Percentiles rank a stretch among this genome's conserved stretches.
Evolutionary conservation across 345 rosid genomes (phyloP).

Genomic region (Psidium guajava): DNA sequence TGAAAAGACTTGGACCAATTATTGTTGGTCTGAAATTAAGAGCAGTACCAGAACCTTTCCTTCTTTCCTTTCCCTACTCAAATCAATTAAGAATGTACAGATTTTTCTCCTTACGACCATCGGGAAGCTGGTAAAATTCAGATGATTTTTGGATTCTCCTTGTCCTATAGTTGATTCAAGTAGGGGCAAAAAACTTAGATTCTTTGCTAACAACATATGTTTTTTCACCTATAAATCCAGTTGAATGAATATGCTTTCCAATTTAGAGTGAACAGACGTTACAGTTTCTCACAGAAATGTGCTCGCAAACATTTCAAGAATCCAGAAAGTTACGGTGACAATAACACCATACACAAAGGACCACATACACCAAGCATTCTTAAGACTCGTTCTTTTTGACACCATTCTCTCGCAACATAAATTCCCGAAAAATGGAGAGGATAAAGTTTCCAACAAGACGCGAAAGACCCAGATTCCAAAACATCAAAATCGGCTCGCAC

Average conservation of each 20-base stretch:
- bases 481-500: not conserved
- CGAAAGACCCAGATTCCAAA: not conserved
- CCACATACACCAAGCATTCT: not conserved
- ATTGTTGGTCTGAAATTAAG: not conserved
- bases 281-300: not conserved
- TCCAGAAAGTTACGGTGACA: not conserved
- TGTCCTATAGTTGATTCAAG: not conserved
- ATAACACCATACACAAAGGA: not conserved
- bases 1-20: not conserved
- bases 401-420: not conserved
- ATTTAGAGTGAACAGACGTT: not conserved
- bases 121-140: not conserved
- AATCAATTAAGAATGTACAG: not conserved
- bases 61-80: not conserved
- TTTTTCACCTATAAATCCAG: not conserved
- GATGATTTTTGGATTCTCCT: not conserved
- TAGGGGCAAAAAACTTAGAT: not conserved
- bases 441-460: not conserved
- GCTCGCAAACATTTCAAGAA: not conserved
- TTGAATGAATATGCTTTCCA: not conserved
- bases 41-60: not conserved
- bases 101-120: not conserved
- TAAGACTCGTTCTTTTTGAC: not conserved
- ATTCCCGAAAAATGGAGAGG: not conserved
- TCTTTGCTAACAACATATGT: not conserved